phyloP scores from a whole-genome alignment of 495 filamentous ascomycete genomes.

The Hyaloscypha hepaticicola region DNA sequence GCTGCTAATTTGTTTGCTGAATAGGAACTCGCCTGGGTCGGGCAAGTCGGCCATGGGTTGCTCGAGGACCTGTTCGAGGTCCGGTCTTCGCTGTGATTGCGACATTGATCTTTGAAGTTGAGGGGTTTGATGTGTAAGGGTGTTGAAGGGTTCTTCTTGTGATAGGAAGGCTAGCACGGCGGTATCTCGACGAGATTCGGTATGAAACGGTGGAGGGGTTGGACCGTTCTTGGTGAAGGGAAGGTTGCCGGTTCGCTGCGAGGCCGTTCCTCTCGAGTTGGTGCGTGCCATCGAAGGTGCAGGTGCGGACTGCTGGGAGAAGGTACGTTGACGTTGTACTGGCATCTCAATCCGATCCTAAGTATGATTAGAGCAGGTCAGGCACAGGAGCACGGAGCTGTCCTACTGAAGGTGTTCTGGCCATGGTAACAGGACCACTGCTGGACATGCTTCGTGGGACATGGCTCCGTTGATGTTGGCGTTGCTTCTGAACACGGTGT shows the following conservation, averaged over 20 bases:
- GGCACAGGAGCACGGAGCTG: constrained; percentile 7
- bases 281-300: constrained; percentile 28
- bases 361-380: constrained; percentile 25
- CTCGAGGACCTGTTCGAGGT: constrained; percentile 31
- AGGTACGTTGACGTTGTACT: constrained; percentile 11
- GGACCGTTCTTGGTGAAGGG: constrained; percentile 22
- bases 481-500: constrained; percentile 27
- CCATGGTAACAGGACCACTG: constrained; percentile 27
- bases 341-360: constrained; percentile 28
- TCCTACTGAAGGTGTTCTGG: constrained; percentile 30
- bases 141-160: constrained; percentile 27
- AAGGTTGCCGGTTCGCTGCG: constrained; percentile 22
- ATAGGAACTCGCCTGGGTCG: constrained; percentile 23
- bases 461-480: constrained; percentile 24
- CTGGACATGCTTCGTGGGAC: constrained; percentile 30
- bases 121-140: constrained; percentile 31
- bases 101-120: constrained; percentile 36
- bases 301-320: constrained; percentile 30
- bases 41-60: background rate
- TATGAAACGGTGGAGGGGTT: constrained; percentile 22
- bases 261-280: constrained; percentile 28
- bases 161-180: constrained; percentile 20
- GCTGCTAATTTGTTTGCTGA: constrained; percentile 16
- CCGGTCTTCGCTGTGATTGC: constrained; percentile 40
- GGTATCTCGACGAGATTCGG: constrained; percentile 23